A percentile compares a stretch with the other conserved stretches of the same genome.
Conservation (phyloP, 306 rosid species). For the Rosa multiflora region DNA sequence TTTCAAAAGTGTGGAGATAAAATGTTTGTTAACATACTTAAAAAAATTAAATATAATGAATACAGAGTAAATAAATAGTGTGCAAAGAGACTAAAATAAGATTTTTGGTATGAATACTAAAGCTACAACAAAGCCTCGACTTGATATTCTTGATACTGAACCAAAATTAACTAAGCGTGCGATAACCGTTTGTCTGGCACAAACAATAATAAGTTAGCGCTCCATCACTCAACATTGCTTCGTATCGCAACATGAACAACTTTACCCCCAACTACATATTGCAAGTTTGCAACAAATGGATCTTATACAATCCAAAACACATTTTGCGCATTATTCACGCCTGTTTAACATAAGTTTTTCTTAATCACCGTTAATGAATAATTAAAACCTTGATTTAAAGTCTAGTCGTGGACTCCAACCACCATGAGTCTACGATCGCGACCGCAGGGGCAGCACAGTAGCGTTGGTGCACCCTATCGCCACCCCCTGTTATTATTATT, state of each 20-base stretch:
- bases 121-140: too few relatives aligned
- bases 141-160: too few relatives aligned
- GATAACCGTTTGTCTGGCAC: too few relatives aligned
- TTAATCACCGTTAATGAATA: not conserved
- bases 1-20: too few relatives aligned
- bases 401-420: not conserved
- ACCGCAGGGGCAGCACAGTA: not conserved
- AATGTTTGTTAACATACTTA: too few relatives aligned
- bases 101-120: too few relatives aligned
- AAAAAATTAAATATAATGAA: too few relatives aligned
- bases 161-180: too few relatives aligned
- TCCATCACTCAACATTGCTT: too few relatives aligned
- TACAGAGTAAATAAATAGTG: too few relatives aligned
- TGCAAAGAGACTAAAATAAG: too few relatives aligned
- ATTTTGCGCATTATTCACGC: too few relatives aligned
- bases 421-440: not conserved
- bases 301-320: not conserved
- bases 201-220: not conserved
- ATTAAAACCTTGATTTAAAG: not conserved
- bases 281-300: not conserved
- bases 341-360: not conserved
- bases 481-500: not conserved
- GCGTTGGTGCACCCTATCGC: not conserved
- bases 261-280: not conserved
- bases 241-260: not conserved